Evolutionary conservation across 148 eudicot species (phyloP).

Genomic region (Camellia sinensis): DNA sequence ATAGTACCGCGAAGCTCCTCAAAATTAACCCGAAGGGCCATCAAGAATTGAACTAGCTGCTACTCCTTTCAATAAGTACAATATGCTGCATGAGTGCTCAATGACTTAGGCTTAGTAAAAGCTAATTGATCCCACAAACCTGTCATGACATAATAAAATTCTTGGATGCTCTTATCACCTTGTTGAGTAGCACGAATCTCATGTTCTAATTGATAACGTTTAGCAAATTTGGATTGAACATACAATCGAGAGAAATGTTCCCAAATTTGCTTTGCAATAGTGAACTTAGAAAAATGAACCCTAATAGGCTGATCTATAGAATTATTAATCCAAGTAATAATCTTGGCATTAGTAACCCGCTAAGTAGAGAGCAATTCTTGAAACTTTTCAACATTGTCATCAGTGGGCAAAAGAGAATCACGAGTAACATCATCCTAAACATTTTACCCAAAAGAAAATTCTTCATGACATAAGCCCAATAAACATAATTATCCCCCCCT

Average conservation of each 20-base stretch:
- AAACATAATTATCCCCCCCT: too few relatives aligned
- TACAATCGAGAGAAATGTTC: neutral
- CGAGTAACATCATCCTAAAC: neutral
- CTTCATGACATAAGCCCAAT: too few relatives aligned
- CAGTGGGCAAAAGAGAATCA: neutral
- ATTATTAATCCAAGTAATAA: conserved; percentile 17
- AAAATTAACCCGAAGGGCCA: neutral
- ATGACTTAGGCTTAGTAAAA: neutral
- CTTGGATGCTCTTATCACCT: neutral
- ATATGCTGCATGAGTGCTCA: neutral
- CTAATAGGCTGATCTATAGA: neutral
- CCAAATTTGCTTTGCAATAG: neutral
- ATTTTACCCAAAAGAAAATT: neutral
- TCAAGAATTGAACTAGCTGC: neutral
- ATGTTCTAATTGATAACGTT: neutral
- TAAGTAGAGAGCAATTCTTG: neutral
- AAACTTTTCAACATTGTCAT: neutral
- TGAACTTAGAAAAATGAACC: neutral
- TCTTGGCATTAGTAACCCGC: neutral
- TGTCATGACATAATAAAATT: neutral
- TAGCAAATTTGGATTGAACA: neutral
- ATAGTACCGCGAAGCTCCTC: neutral
- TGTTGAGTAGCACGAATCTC: neutral
- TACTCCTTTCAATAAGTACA: neutral
- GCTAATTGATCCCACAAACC: neutral